Percentiles rank a stretch among this genome's conserved stretches.
These are phyloP conservation scores for Durotheca rogersii DNA, from an alignment of 495 filamentous ascomycete genomes.

Conservation along the genomic window DNA sequence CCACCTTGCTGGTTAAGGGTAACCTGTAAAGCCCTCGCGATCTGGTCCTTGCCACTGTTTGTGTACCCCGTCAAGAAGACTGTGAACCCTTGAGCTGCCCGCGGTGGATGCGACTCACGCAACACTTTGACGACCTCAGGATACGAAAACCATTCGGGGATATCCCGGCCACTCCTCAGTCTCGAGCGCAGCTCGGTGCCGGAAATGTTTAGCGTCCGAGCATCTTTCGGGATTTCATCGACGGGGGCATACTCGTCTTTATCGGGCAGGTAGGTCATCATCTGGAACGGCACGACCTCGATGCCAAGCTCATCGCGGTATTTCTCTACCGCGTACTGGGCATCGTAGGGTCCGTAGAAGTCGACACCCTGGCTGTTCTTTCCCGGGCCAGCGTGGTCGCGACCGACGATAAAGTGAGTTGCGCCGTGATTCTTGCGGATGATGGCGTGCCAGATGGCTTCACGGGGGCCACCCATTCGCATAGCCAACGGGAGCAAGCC, in stretches of 20 bases:
- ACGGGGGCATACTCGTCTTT: constrained; percentile 92
- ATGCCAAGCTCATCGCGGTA: constrained; percentile 95
- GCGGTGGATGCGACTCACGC: constrained; percentile 88
- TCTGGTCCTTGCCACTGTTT: constrained; percentile 95
- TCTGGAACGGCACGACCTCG: constrained; percentile 98
- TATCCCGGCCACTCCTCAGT: constrained; percentile 84
- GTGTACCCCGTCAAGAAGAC: constrained; percentile 96
- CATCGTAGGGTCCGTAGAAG: constrained; percentile 98
- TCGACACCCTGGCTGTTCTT: constrained; percentile 95
- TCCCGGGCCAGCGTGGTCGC: constrained; percentile 95
- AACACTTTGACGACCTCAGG: constrained; percentile 96
- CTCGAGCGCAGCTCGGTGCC: constrained; percentile 92
- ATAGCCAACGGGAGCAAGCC: constrained; percentile 94
- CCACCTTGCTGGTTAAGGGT: constrained; percentile 98
- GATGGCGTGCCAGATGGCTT: constrained; percentile 99
- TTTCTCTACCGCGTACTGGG: constrained; percentile 96
- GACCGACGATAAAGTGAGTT: constrained; percentile 98
- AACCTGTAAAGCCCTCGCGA: constrained; percentile 92
- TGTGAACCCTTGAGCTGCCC: constrained; percentile 90
- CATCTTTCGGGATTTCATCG: constrained; percentile 79
- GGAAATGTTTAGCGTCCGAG: constrained; percentile 93
- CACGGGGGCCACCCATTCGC: constrained; percentile 97
- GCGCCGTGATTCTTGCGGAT: constrained; percentile 99
- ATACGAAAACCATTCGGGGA: constrained; percentile 99
- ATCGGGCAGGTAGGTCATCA: constrained; percentile 98